Base-by-base conservation (phyloP, 352 stramenopile genomes). In the Pythium guiyangense region DNA sequence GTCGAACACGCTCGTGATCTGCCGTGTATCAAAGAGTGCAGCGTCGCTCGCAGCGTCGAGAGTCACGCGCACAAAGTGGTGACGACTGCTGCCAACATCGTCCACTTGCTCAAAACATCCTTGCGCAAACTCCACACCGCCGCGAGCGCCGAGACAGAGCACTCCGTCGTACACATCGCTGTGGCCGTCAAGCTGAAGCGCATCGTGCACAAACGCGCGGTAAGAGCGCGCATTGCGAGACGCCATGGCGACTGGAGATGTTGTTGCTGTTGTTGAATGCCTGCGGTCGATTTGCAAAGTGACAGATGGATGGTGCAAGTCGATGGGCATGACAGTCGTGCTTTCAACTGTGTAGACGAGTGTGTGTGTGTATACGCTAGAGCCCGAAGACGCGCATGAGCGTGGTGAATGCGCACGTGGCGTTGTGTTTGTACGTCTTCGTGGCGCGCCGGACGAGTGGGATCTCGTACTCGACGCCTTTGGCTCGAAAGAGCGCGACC, bases 401-500 rank as follows among this genome's bases (percentile, higher is more conserved):
- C 40, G 58, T 59, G 34, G 57, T 59, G 22, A 88, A 82, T 1
- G 69, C 64, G 37, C 66, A 54, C 20, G 61, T 71, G 35, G 78
- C 54, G 17, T 54, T 58, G 42, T 82, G 67, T 56, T 91, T 91
- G 75, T 89, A 91, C 54, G 55, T 61, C 54, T 89, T 89, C 29
- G 81, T 79, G 46, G 59, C 66, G 29, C 79, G 68, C n/a, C 81
- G 81, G 50, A 89, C 59, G 25, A 59, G 64, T 3, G 52, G 45
- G 52, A 86, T 49, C 50, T 88, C 63, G 43, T 74, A 66, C 2
- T 49, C 61, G 12, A 87, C 52, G 20, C 62, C 63, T 61, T 91
- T 85, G 49, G 52, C 62, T 9, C 59, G 45, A 12, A 89, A 59
- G 12, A 88, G 65, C 4, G 67, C 50, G 25, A 76, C 59, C 69